Base-by-base conservation (phyloP, 495 filamentous ascomycete genomes). In the Xylaria intraflava region DNA sequence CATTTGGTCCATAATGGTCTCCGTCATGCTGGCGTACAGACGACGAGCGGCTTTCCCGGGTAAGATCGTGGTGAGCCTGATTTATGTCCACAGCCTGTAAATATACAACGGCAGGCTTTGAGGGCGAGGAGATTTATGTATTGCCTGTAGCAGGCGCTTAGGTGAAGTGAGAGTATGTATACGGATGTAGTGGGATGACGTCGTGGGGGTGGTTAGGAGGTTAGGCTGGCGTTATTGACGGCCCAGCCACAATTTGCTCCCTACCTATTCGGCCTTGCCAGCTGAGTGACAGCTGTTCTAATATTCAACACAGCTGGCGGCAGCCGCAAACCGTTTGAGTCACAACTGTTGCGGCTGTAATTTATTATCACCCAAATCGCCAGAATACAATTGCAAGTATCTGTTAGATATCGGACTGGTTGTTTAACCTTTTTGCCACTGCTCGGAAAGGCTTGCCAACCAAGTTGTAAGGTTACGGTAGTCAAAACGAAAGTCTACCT, bases 1-100 rank as follows among this genome's bases (percentile, higher is more conserved):
- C 0, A 73, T 80, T 53, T 75, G 76, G 59, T 62, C 72, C 51
- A 58, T 69, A 48, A 75, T 61, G 39, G 73, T 70, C 60, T 76
- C 74, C 1, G 75, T 72, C 75, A 78, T 78, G 20, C 65, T 53
- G 42, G 49, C 42, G 33, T 17, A 40, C 36, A 47, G 35, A n/a
- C n/a, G n/a, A n/a, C 44, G 35, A 54, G 31, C 23, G 12, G 41
- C 27, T 44, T 52, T 52, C 14, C 55, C 51, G 26, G 57, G 47
- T 53, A 31, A 49, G 31, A 40, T n/a, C 14, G 35, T 51, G 22
- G 38, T 40, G 24, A 39, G 46, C 50, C 22, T 47, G 16, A 41
- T 23, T 39, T 27, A 31, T 35, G 24, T 9, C 8, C 4, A 17
- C 14, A 29, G 5, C 40, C 19, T 6, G 23, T 11, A 19, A 16